Conservation (phyloP, 768 basidiomycete species). For the Leccinum boreale region DNA sequence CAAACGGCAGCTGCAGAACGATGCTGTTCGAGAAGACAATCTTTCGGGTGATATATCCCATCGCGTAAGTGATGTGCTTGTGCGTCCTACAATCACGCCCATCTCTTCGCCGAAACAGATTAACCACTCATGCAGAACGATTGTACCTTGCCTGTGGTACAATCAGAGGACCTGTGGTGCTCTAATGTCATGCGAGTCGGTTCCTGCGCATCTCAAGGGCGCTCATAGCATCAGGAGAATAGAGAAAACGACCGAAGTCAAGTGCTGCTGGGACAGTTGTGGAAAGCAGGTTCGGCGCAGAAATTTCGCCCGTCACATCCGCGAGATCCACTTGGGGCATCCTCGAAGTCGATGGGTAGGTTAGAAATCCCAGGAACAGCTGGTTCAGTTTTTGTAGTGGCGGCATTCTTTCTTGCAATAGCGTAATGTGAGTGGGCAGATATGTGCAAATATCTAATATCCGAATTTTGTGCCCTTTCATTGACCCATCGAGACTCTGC, state of each 20-base stretch:
- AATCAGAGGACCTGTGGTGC: background rate
- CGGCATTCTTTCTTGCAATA: background rate
- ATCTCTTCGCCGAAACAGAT: background rate
- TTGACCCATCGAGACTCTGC: no score
- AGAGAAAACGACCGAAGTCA: fast-evolving
- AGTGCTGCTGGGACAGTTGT: slow-evolving; percentile 1
- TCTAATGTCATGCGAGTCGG: background rate
- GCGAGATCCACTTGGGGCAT: slow-evolving; percentile 3
- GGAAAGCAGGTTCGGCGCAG: background rate
- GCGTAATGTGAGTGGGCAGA: background rate
- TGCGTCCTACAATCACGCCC: background rate
- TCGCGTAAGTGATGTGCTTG: background rate
- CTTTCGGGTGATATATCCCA: background rate
- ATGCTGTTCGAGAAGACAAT: background rate
- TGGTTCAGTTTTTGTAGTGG: background rate
- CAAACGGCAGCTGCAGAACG: background rate
- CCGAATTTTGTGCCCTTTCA: background rate
- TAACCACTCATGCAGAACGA: background rate
- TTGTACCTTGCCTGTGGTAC: background rate
- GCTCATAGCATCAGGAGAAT: background rate
- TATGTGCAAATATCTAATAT: background rate
- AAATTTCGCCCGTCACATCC: slow-evolving; percentile 7
- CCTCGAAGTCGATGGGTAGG: background rate
- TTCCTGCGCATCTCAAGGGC: background rate
- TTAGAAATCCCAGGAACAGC: background rate